Evolutionary conservation across 2,329 filamentous ascomycete species (phyloP).

Genomic region (Cercospora beticola): DNA sequence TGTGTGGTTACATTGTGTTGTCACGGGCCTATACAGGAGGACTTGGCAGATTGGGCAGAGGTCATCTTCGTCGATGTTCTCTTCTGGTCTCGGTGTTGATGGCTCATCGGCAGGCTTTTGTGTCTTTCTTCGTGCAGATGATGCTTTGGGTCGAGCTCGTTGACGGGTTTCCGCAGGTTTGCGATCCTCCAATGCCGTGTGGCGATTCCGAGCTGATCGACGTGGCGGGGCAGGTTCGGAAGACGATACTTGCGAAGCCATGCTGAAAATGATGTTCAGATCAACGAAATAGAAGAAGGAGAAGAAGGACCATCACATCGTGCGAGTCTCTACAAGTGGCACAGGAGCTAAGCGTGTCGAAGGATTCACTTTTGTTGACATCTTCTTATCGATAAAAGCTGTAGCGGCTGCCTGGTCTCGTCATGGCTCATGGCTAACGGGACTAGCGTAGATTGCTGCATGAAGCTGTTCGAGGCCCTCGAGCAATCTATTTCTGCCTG

Average conservation of each 20-base stretch:
- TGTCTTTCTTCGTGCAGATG: not conserved
- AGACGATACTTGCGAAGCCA: not conserved
- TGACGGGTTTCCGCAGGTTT: not conserved
- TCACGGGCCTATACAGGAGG: constrained; percentile 45
- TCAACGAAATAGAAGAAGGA: not conserved
- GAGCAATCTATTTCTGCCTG: not conserved
- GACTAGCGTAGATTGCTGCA: not conserved
- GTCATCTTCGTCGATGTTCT: constrained; percentile 42
- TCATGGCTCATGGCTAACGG: not conserved
- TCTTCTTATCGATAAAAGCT: not conserved
- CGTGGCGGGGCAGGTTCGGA: not conserved
- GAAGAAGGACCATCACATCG: no score
- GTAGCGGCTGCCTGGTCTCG: not conserved
- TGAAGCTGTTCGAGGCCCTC: not conserved
- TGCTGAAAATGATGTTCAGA: not conserved
- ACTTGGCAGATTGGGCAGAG: constrained; percentile 49
- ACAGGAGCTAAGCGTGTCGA: not conserved
- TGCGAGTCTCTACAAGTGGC: not conserved
- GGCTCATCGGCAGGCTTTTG: not conserved
- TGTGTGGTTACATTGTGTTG: constrained; percentile 45
- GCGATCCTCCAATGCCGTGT: not conserved
- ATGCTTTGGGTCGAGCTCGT: not conserved
- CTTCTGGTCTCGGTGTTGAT: not conserved
- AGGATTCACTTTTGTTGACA: not conserved
- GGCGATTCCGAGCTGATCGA: constrained; percentile 8